Evolutionary conservation across 1,284 basidiomycete genomes (phyloP), one percentile per base, ranked within the genome.

Genomic region (Tilletia caries): DNA sequence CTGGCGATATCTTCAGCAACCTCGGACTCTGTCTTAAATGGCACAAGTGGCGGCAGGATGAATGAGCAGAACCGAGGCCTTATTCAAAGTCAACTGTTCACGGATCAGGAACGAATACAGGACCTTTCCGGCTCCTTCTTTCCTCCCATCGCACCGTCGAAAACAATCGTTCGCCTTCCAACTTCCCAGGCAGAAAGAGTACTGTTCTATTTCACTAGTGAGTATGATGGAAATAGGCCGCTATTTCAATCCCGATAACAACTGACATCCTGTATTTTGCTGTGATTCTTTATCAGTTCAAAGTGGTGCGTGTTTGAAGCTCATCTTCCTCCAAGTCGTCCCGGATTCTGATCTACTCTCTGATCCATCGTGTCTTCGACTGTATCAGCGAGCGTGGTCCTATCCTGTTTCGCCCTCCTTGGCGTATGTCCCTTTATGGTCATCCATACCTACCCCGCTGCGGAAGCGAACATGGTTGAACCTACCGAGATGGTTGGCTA

Each of bases 331-430:
- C 37, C 6, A 41, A 41, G 5, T 5, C 37, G 46, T 6, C 20
- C 46, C 20, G 46, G 5, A 3, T n/a, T 18, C 20, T 50, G 5
- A 18, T 18, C 13, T 13, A 41, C 13, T 13, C 13, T 41, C 37
- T 13, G 37, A 5, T 13, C 37, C n/a, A 10, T 41, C 37, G 15
- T 88, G 1, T 92, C 92, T 0, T 41, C 37, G 6, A 5, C 6
- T 41, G 37, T 41, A 5, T 41, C 46, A 50, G 46, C 20, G 46
- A 50, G 20, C 46, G 23, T 50, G 6, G 20, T 25, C 6, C 46
- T 50, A 18, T 4, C 6, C 46, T 18, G 46, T n/a, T 25, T 50
- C 6, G 23, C 46, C 20, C 20, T 50, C 46, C 6, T 50, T n/a
- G 20, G 6, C 15, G 20, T 6, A 10, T 6, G 5, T 18, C 6